Conservation (phyloP, 2,329 filamentous ascomycete genomes). For the Fusarium floridanum region DNA sequence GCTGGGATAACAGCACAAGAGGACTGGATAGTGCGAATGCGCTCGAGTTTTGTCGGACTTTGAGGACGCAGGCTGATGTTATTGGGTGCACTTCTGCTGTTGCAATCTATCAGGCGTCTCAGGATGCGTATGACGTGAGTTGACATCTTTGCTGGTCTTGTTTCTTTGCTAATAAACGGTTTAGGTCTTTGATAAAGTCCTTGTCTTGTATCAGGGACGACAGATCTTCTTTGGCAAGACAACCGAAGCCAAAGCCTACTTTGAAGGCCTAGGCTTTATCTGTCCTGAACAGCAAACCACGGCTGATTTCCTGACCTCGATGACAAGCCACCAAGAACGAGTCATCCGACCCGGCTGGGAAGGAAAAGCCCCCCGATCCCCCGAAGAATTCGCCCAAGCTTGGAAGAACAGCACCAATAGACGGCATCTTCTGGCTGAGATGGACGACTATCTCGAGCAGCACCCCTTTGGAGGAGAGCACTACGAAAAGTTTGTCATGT, state of each 20-base stretch:
- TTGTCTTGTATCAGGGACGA: slow-evolving; percentile 75
- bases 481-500: slow-evolving; percentile 42
- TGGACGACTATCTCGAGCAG: slow-evolving; percentile 47
- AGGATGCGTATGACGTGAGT: slow-evolving; percentile 47
- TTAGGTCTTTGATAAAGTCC: slow-evolving; percentile 74
- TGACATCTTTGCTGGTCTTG: background rate
- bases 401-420: slow-evolving; percentile 49
- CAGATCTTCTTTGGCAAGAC: slow-evolving; percentile 65
- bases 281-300: slow-evolving; percentile 70
- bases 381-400: slow-evolving; percentile 53
- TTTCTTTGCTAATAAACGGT: background rate
- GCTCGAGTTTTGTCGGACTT: slow-evolving; percentile 73
- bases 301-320: slow-evolving; percentile 75
- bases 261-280: slow-evolving; percentile 66
- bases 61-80: slow-evolving; percentile 72
- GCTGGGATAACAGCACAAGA: slow-evolving; percentile 78
- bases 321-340: slow-evolving; percentile 57
- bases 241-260: slow-evolving; percentile 44
- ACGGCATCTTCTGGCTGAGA: slow-evolving; percentile 45
- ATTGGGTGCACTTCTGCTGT: slow-evolving; percentile 69
- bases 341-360: slow-evolving; percentile 50
- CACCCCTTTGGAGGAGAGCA: slow-evolving; percentile 47
- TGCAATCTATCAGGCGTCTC: slow-evolving; percentile 74
- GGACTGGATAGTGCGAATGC: slow-evolving; percentile 75
- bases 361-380: slow-evolving; percentile 49